Conservation (phyloP, 768 basidiomycete species). For the Auricularia sp. region DNA sequence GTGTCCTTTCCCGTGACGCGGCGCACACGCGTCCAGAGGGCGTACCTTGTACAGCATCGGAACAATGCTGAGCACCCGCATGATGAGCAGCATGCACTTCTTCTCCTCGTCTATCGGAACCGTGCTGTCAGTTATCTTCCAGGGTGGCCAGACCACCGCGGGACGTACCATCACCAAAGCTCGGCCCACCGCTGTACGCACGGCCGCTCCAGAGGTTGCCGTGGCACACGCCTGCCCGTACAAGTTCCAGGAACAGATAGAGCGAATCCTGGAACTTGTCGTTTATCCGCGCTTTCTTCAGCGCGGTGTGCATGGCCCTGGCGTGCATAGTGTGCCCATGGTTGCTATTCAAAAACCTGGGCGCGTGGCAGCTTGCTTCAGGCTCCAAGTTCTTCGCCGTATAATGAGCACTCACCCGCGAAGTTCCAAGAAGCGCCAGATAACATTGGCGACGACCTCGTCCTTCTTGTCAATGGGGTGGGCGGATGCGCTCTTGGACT, state of each 20-base stretch:
- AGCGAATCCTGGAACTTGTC: slow-evolving; percentile 98
- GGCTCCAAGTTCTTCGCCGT: background rate
- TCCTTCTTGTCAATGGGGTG: slow-evolving; percentile 89
- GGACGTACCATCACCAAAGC: slow-evolving; percentile 75
- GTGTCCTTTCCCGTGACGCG: background rate
- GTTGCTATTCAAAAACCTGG: slow-evolving; percentile 77
- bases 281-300: slow-evolving; percentile 71
- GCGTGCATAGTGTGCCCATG: slow-evolving; percentile 87
- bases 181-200: slow-evolving; percentile 89
- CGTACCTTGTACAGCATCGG: slow-evolving; percentile 88
- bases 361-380: background rate
- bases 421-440: slow-evolving; percentile 95
- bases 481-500: slow-evolving; percentile 40
- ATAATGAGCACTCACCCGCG: slow-evolving; percentile 59
- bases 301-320: slow-evolving; percentile 79
- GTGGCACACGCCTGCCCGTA: slow-evolving; percentile 94
- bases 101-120: slow-evolving; percentile 74
- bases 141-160: slow-evolving; percentile 21
- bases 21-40: slow-evolving; percentile 2
- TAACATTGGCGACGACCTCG: slow-evolving; percentile 94
- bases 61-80: slow-evolving; percentile 92
- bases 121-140: slow-evolving; percentile 9
- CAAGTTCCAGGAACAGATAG: slow-evolving; percentile 89
- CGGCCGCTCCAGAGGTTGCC: slow-evolving; percentile 83
- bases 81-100: slow-evolving; percentile 87